Conservation (phyloP, 805 yeast genomes). For the Candida wancherniae region DNA sequence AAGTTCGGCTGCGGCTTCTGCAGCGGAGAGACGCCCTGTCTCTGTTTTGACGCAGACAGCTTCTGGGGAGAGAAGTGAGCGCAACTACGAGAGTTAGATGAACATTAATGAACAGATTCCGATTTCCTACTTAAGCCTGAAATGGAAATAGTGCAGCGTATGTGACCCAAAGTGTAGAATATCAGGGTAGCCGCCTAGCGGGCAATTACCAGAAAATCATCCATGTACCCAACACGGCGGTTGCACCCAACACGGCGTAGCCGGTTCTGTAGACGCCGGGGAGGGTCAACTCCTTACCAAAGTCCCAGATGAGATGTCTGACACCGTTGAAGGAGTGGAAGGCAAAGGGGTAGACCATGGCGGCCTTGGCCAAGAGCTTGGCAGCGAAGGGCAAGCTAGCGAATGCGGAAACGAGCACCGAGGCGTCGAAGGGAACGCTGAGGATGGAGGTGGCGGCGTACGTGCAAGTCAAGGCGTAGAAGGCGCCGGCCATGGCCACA, state of each 20-base stretch:
- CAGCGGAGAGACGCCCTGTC: conserved; percentile 35
- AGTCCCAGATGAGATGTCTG: conserved; percentile 93
- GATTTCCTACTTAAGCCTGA: no score
- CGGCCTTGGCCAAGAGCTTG: conserved; percentile 62
- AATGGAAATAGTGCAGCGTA: background rate
- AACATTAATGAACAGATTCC: no score
- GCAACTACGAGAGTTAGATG: background rate
- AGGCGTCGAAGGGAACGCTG: conserved; percentile 53
- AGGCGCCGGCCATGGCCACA: conserved; percentile 70
- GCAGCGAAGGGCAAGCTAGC: conserved; percentile 60
- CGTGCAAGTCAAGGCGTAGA: conserved; percentile 71
- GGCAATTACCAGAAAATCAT: conserved; percentile 42
- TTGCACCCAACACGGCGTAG: conserved; percentile 69
- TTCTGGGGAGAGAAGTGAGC: conserved; percentile 12
- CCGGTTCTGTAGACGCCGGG: conserved; percentile 93
- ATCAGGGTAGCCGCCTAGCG: no score
- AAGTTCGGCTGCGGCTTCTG: conserved; percentile 33
- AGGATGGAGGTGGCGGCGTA: conserved; percentile 65
- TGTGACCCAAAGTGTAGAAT: background rate
- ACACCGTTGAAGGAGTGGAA: conserved; percentile 84
- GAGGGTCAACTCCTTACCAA: conserved; percentile 71
- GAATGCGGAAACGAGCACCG: conserved; percentile 48
- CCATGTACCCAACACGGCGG: conserved; percentile 55
- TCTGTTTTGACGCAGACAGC: conserved; percentile 37
- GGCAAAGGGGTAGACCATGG: conserved; percentile 76